A percentile compares a stretch with the other conserved stretches of the same genome.
Evolutionary conservation across 768 basidiomycete species (phyloP).

Genomic region (Mycena amicta): DNA sequence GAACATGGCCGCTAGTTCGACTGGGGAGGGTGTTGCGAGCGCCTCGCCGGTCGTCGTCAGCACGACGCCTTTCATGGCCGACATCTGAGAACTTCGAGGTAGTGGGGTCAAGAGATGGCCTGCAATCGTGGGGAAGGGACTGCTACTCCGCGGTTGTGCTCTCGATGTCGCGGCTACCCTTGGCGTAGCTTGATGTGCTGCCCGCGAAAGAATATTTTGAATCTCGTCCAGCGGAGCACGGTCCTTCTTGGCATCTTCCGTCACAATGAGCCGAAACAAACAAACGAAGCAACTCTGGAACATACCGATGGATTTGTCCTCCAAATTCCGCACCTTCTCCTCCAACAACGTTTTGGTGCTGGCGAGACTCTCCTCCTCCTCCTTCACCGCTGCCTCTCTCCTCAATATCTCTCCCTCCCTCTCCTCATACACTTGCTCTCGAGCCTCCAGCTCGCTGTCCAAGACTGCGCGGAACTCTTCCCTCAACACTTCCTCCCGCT

Average conservation of each 20-base stretch:
- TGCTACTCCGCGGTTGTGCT: conserved; percentile 19
- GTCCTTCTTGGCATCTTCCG: conserved; percentile 18
- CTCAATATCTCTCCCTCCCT: conserved; percentile 52
- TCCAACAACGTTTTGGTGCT: conserved; percentile 53
- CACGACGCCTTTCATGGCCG: conserved; percentile 78
- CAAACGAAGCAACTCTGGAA: neutral
- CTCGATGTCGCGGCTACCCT: conserved; percentile 35
- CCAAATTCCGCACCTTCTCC: conserved; percentile 47
- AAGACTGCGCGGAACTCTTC: conserved; percentile 20
- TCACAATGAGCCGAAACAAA: neutral
- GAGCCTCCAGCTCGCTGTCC: conserved; percentile 47
- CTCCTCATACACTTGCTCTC: conserved; percentile 50
- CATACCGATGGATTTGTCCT: conserved; percentile 27
- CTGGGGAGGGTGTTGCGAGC: conserved; percentile 69
- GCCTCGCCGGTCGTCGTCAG: conserved; percentile 78
- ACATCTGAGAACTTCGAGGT: conserved; percentile 43
- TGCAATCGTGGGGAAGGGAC: too few species aligned
- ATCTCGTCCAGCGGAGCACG: conserved; percentile 72
- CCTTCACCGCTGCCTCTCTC: conserved; percentile 26
- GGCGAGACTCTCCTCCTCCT: conserved; percentile 53
- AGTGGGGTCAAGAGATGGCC: conserved; percentile 60
- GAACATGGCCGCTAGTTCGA: conserved; percentile 68
- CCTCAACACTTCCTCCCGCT: conserved; percentile 69
- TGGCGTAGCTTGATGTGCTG: conserved; percentile 22
- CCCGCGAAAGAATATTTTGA: conserved; percentile 57